Conservation (phyloP, 140 eudicot species). For the Bidens hawaiensis region DNA sequence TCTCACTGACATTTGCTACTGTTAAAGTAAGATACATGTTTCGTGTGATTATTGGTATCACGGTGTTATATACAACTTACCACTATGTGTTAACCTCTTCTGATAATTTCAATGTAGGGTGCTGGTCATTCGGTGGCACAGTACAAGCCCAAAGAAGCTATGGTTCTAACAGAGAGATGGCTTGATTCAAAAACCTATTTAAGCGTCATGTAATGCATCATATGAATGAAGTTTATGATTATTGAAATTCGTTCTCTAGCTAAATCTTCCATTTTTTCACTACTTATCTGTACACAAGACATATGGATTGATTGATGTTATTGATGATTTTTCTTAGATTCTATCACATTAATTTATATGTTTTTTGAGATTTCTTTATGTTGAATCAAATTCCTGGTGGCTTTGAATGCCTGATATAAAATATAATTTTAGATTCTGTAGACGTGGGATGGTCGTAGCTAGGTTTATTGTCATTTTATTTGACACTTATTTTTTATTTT, state of each 20-base stretch:
- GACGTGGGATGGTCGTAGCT: too few relatives aligned
- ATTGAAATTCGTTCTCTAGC: background rate
- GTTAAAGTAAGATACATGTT: slow-evolving; percentile 36
- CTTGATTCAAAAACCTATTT: slow-evolving; percentile 12
- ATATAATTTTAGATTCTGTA: too few relatives aligned
- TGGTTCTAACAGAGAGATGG: slow-evolving; percentile 38
- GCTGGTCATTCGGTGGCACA: slow-evolving; percentile 45
- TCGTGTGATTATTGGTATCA: background rate
- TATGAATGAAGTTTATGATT: slow-evolving; percentile 6
- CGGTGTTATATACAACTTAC: background rate
- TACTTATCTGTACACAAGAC: too few relatives aligned
- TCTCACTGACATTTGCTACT: slow-evolving; percentile 50
- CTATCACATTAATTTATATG: too few relatives aligned
- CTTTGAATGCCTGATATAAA: too few relatives aligned
- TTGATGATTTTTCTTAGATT: too few relatives aligned
- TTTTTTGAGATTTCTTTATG: too few relatives aligned
- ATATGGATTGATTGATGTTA: too few relatives aligned
- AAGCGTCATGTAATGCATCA: slow-evolving; percentile 19
- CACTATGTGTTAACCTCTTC: background rate
- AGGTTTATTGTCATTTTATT: too few relatives aligned
- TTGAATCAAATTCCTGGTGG: too few relatives aligned
- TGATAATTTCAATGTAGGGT: background rate
- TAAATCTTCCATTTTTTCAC: too few relatives aligned
- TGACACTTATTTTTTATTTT: too few relatives aligned
- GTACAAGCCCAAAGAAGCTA: slow-evolving; percentile 39